These are phyloP conservation scores for Protoeuglena noctilucae DNA, from an alignment of 139 green algal species.

Conservation along the genomic window DNA sequence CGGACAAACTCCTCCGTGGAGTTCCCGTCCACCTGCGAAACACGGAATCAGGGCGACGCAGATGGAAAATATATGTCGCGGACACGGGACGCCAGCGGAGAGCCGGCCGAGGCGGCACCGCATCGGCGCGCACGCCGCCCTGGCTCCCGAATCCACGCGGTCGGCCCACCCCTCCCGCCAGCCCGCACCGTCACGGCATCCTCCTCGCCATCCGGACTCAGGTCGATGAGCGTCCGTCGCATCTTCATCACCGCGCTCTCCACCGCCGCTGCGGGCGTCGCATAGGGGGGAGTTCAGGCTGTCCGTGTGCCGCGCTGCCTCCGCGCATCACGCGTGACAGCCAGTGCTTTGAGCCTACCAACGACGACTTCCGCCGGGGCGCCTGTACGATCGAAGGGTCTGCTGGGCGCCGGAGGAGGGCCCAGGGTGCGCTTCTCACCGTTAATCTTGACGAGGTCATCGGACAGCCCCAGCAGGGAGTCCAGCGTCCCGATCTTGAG, in stretches of 20 bases:
- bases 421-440: too few relatives aligned
- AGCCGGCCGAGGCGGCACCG: constrained; percentile 13
- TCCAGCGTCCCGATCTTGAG: constrained; percentile 87
- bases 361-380: background rate
- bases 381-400: background rate
- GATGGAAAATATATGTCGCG: too few relatives aligned
- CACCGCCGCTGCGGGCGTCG: too few relatives aligned
- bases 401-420: too few relatives aligned
- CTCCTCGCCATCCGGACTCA: background rate
- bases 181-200: constrained; percentile 20
- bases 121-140: background rate
- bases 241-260: constrained; percentile 80
- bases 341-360: constrained; percentile 6
- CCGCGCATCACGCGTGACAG: too few relatives aligned
- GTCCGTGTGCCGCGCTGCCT: background rate
- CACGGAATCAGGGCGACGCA: too few relatives aligned
- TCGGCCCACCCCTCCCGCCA: background rate
- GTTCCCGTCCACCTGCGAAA: constrained; percentile 46
- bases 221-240: constrained; percentile 30
- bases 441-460: constrained; percentile 80
- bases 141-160: background rate
- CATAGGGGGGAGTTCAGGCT: too few relatives aligned
- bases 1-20: constrained; percentile 53
- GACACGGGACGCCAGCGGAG: too few relatives aligned
- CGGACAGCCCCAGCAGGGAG: constrained; percentile 71